Base-by-base conservation (phyloP, 169 alveolate genomes). In the Cryptosporidium sp. region DNA sequence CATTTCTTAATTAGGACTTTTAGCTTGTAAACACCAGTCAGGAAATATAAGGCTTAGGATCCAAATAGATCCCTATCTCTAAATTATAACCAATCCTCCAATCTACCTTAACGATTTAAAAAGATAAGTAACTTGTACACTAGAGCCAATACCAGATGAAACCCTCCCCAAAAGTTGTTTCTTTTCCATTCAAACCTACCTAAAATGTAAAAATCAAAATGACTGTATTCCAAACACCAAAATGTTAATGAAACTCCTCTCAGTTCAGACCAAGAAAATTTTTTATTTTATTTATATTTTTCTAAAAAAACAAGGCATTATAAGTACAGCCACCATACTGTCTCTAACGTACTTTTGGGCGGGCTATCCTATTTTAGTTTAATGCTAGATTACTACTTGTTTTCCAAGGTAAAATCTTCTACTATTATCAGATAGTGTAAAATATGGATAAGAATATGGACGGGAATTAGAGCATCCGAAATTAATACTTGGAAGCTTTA, bases 391-490 rank as follows among this genome's bases (percentile, higher is more conserved):
- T 39, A 80, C 89, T 42, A 80, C 14, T 39, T 80, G 89, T 48
- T 80, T 60, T 23, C 89, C 89, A 42, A 80, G 52, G 23, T 69
- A 37, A 65, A 80, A 80, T 31, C 14, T n/a, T 65, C 75, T 80
- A 18, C 39, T 62, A 80, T 60, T 60, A 31, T 39, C 67, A 23
- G 39, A 70, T 21, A 29, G 5, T 23, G 51, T 65, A 65, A 33
- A 37, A 65, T 65, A 65, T 35, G 72, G 44, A 29, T 37, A 31
- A 31, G 52, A 31, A 33, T 65, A 65, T 18, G 42, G 31, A 29
- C 51, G 51, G 14, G 75, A 65, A 16, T 18, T 44, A 8, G 26
- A 60, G 18, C 70, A 26, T 26, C 69, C 75, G 23, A 80, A 26
- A 42, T 45, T 18, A 29, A 80, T 29, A 62, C 56, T 35, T n/a